Conservation (phyloP, 1,284 basidiomycete species). For the Coniophora puteana region DNA sequence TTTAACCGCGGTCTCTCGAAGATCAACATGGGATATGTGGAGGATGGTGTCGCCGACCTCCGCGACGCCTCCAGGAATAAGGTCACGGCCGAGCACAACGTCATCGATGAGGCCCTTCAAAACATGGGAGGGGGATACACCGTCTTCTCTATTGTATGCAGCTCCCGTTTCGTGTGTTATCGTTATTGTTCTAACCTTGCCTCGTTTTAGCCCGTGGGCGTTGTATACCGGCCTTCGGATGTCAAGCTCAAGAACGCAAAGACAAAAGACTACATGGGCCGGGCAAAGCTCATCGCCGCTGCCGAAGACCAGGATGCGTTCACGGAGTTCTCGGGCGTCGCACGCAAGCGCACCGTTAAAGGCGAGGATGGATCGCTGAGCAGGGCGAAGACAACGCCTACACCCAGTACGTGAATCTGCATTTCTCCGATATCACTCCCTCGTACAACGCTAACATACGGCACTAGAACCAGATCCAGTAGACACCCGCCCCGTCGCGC, state of each 20-base stretch:
- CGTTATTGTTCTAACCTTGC: constrained; percentile 5
- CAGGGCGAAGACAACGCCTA: too few relatives aligned
- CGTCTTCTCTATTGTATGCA: constrained; percentile 79
- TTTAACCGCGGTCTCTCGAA: constrained; percentile 81
- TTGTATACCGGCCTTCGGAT: constrained; percentile 83
- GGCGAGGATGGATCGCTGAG: constrained; percentile 9
- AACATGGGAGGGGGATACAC: constrained; percentile 80
- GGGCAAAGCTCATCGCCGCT: constrained; percentile 81
- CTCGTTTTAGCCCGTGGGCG: constrained; percentile 65
- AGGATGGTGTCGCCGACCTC: constrained; percentile 70
- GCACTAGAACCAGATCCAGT: too few relatives aligned
- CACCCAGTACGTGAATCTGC: too few relatives aligned
- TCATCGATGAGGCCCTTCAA: constrained; percentile 85
- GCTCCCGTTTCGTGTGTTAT: constrained; percentile 16
- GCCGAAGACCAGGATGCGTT: constrained; percentile 69
- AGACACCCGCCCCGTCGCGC: too few relatives aligned
- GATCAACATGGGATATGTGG: constrained; percentile 56
- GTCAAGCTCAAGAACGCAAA: constrained; percentile 83
- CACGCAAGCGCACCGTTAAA: too few relatives aligned
- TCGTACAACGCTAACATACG: too few relatives aligned
- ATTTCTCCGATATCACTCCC: too few relatives aligned
- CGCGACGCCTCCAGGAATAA: constrained; percentile 67
- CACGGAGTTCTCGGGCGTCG: constrained; percentile 74
- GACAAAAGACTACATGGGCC: constrained; percentile 85
- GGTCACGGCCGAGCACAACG: constrained; percentile 76